Percentiles rank a stretch among this genome's conserved stretches.
Conservation (phyloP, 176 grass and related monocot genomes). For the Juncus inflexus region DNA sequence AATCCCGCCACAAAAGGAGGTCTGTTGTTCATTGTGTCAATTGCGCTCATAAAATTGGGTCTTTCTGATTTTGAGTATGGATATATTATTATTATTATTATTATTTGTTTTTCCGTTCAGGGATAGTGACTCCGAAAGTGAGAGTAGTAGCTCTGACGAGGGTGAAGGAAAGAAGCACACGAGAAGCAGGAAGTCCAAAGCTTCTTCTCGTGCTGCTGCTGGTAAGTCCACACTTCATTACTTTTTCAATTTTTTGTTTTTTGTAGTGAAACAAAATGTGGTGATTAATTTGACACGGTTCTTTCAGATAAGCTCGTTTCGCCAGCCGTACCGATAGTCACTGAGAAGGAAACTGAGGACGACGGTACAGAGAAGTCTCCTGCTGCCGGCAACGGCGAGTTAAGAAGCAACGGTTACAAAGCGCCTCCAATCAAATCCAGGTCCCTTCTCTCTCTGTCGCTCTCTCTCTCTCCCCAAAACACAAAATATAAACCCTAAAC, state of each 20-base stretch:
- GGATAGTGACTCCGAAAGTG: conserved; percentile 48
- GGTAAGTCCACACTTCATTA: conserved; percentile 29
- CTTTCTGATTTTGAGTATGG: too few relatives aligned
- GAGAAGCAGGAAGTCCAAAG: conserved; percentile 44
- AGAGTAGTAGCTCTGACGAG: conserved; percentile 51
- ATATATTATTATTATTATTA: too few relatives aligned
- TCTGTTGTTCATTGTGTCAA: too few relatives aligned
- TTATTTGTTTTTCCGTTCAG: conserved; percentile 34
- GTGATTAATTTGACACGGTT: not conserved
- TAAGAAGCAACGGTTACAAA: conserved; percentile 45
- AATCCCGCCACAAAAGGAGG: conserved; percentile 53
- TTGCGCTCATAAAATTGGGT: too few relatives aligned
- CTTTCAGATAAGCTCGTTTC: conserved; percentile 9
- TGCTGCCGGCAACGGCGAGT: conserved; percentile 59
- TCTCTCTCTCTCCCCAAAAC: conserved; percentile 6
- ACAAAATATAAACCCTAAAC: not conserved
- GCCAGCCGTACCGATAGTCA: not conserved
- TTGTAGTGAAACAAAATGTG: not conserved
- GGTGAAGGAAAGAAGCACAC: conserved; percentile 44
- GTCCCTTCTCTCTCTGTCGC: conserved; percentile 44
- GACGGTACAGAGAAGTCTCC: conserved; percentile 39
- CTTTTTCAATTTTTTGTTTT: conserved; percentile 14
- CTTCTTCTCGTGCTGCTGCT: conserved; percentile 51
- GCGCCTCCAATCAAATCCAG: conserved; percentile 68
- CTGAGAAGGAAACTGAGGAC: conserved; percentile 52